phyloP scores from a whole-genome alignment of 441 rosid genomes.

The Corymbia calophylla region DNA sequence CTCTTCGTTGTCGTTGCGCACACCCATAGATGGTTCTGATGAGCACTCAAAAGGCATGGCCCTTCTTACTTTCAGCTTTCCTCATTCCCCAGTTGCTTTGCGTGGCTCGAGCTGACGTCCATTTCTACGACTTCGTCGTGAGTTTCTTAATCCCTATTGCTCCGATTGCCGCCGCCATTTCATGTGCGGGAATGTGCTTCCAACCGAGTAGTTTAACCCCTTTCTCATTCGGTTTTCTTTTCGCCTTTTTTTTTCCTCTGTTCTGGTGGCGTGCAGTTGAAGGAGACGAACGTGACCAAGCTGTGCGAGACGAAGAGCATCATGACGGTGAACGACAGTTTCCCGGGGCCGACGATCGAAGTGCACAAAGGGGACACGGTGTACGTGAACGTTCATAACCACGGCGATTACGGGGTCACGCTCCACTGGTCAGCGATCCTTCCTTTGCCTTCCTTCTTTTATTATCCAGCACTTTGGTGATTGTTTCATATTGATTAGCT shows the following conservation, averaged over 20 bases:
- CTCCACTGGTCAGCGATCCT: slow-evolving; percentile 38
- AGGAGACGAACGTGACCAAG: slow-evolving; percentile 31
- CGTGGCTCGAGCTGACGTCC: neutral
- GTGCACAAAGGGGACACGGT: slow-evolving; percentile 39
- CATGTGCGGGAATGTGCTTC: neutral
- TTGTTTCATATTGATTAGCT: neutral
- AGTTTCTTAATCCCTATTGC: neutral
- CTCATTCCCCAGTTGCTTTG: neutral
- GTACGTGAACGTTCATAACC: slow-evolving; percentile 31
- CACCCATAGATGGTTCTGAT: neutral
- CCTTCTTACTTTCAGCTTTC: neutral
- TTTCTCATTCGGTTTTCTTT: neutral
- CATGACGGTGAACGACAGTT: slow-evolving; percentile 45
- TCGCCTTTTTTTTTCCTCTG: neutral
- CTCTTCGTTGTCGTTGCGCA: neutral
- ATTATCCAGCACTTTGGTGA: neutral
- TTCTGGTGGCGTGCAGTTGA: slow-evolving; percentile 18
- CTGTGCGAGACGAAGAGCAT: slow-evolving; percentile 45
- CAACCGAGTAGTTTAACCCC: neutral
- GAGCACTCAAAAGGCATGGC: neutral
- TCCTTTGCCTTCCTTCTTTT: neutral
- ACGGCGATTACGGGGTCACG: slow-evolving; percentile 37
- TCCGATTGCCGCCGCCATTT: neutral
- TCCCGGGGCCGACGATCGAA: slow-evolving; percentile 45
- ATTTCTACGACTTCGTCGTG: neutral